Evolutionary conservation across 1,139 yeast species (phyloP).

Genomic region (Kodamaea fungicola): DNA sequence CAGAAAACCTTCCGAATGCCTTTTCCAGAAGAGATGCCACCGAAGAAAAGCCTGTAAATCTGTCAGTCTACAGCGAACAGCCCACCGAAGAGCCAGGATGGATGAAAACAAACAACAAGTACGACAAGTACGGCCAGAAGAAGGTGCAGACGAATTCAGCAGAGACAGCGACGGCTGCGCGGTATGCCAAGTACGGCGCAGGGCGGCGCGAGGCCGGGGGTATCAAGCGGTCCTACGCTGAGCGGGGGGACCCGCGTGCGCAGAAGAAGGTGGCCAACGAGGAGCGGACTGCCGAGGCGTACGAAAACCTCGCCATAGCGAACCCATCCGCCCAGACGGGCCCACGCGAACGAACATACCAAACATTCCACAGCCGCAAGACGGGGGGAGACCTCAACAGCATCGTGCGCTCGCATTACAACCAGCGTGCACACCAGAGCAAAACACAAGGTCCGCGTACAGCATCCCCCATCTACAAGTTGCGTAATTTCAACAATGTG

Average conservation of each 20-base stretch:
- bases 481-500: constrained; percentile 87
- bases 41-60: constrained; percentile 7
- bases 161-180: neutral
- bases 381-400: constrained; percentile 41
- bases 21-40: constrained; percentile 25
- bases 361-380: constrained; percentile 38
- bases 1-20: constrained; percentile 16
- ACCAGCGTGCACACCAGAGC: constrained; percentile 74
- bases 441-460: constrained; percentile 59
- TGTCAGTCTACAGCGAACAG: constrained; percentile 26
- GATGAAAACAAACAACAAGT: constrained; percentile 35
- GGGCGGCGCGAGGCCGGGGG: neutral
- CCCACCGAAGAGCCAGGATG: constrained; percentile 36
- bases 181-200: constrained; percentile 29
- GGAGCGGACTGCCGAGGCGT: constrained; percentile 21
- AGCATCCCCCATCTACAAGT: constrained; percentile 77
- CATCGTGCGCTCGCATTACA: constrained; percentile 79
- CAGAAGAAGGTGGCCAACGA: constrained; percentile 7
- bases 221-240: constrained; percentile 4
- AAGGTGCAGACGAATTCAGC: constrained; percentile 4
- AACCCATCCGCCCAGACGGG: constrained; percentile 22
- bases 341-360: constrained; percentile 20
- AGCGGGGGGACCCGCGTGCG: constrained; percentile 9
- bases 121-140: constrained; percentile 38
- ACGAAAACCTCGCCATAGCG: constrained; percentile 29